Evolutionary conservation across 2,329 filamentous ascomycete genomes (phyloP).

Genomic region (Scedosporium dehoogii): DNA sequence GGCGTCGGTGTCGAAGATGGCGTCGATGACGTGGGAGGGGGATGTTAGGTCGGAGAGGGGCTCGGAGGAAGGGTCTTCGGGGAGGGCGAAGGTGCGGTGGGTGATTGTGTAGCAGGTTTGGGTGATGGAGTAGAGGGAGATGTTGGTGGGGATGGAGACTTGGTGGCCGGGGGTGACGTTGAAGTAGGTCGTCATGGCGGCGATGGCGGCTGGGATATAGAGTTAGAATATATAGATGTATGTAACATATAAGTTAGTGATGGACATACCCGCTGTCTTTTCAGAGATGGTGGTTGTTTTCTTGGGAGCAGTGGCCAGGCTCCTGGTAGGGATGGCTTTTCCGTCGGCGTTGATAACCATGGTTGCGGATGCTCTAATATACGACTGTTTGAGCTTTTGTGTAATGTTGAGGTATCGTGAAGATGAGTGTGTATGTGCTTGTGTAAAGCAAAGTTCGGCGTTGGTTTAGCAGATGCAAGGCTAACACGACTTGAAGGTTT

Average conservation of each 20-base stretch:
- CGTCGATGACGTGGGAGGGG: slow-evolving; percentile 17
- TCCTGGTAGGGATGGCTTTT: neutral
- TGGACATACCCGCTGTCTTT: slow-evolving; percentile 2
- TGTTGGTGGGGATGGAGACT: slow-evolving; percentile 12
- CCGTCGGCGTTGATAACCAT: neutral
- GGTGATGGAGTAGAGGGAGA: slow-evolving; percentile 7
- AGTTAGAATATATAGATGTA: too few species aligned
- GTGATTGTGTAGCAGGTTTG: slow-evolving; percentile 5
- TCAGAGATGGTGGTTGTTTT: neutral
- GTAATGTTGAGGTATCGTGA: neutral
- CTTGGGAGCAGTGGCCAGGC: neutral
- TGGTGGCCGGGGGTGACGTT: slow-evolving; percentile 9
- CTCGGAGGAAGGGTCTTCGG: slow-evolving; percentile 8
- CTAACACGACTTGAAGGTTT: neutral
- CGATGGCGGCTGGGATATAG: neutral
- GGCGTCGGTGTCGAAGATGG: slow-evolving; percentile 23
- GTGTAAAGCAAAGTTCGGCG: neutral
- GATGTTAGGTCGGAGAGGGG: slow-evolving; percentile 12
- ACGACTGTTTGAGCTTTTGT: neutral
- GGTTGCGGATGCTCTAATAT: neutral
- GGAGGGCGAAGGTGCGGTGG: slow-evolving; percentile 13
- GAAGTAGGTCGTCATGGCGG: slow-evolving; percentile 8
- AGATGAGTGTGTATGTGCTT: neutral
- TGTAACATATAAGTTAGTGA: neutral
- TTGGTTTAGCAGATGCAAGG: neutral